phyloP scores from a whole-genome alignment of 768 basidiomycete genomes.

The Leucocoprinus sp. region DNA sequence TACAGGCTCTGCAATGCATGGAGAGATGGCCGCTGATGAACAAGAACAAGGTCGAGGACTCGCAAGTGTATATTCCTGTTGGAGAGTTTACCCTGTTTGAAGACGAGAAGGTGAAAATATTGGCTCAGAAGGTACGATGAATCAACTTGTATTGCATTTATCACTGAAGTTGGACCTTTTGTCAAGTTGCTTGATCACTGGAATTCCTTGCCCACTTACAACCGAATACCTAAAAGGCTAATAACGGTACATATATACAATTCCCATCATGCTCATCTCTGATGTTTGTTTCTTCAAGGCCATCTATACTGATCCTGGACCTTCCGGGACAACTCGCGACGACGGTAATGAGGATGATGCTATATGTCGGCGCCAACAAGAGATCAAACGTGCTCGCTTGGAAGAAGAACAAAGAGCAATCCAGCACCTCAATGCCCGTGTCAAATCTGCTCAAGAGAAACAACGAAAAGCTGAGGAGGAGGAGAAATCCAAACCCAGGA shows the following conservation, averaged over 20 bases:
- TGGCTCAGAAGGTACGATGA: constrained; percentile 57
- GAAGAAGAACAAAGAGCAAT: constrained; percentile 6
- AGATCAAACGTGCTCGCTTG: constrained; percentile 5
- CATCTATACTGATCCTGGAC: not conserved
- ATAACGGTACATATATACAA: constrained; percentile 16
- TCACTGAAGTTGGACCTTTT: not conserved
- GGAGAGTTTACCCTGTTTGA: constrained; percentile 43
- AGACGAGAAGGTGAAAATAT: constrained; percentile 43
- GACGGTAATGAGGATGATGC: constrained; percentile 10
- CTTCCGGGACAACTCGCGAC: not conserved
- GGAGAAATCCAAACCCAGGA: not conserved
- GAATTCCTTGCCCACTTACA: constrained; percentile 68
- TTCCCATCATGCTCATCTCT: not conserved
- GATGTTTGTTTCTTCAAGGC: not conserved
- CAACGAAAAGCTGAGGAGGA: not conserved
- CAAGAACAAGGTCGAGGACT: constrained; percentile 89
- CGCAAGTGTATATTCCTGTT: constrained; percentile 55
- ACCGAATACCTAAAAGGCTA: constrained; percentile 75
- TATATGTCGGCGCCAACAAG: constrained; percentile 4
- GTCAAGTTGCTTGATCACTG: constrained; percentile 80
- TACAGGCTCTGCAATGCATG: constrained; percentile 60
- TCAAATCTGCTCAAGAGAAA: constrained; percentile 9
- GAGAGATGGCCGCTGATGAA: constrained; percentile 72
- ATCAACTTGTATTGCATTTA: not conserved
- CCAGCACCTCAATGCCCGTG: constrained; percentile 7